Conservation (phyloP, 257 asterid species). For the Penstemon barbatus region DNA sequence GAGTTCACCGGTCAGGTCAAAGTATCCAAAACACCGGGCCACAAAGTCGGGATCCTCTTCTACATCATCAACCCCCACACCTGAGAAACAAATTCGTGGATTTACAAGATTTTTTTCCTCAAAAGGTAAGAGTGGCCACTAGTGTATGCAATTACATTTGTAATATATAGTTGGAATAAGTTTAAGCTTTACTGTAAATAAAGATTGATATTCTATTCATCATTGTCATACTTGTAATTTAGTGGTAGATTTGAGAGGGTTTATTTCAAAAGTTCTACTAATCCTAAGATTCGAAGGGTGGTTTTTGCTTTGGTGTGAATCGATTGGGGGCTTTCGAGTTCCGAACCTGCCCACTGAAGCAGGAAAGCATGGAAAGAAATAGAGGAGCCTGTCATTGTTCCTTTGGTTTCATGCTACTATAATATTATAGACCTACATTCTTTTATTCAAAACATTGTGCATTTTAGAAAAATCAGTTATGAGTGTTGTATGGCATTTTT, state of each 20-base stretch:
- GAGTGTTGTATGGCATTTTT: too few species aligned
- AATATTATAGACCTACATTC: too few species aligned
- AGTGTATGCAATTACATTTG: slow-evolving; percentile 29
- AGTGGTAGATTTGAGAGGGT: slow-evolving; percentile 22
- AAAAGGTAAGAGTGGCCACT: slow-evolving; percentile 52
- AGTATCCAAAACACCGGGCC: slow-evolving; percentile 56
- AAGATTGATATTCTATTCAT: slow-evolving; percentile 22
- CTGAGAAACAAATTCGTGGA: slow-evolving; percentile 78
- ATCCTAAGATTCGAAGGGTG: slow-evolving; percentile 13
- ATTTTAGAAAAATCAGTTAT: too few species aligned
- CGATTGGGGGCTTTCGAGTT: neutral
- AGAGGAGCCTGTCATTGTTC: too few species aligned
- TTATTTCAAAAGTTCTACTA: neutral
- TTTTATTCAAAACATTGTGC: too few species aligned
- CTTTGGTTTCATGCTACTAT: too few species aligned
- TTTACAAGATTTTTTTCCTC: slow-evolving; percentile 84
- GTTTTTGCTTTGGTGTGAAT: slow-evolving; percentile 21
- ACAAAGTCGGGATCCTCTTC: slow-evolving; percentile 69
- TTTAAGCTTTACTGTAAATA: slow-evolving; percentile 44
- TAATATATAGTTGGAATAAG: slow-evolving; percentile 32
- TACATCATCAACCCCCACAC: slow-evolving; percentile 59
- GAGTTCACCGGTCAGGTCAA: slow-evolving; percentile 57
- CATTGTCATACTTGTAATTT: slow-evolving; percentile 26
- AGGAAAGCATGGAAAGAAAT: too few species aligned
- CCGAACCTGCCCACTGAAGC: too few species aligned